Base-by-base conservation (phyloP, 768 basidiomycete species). In the Exidia glandulosa region DNA sequence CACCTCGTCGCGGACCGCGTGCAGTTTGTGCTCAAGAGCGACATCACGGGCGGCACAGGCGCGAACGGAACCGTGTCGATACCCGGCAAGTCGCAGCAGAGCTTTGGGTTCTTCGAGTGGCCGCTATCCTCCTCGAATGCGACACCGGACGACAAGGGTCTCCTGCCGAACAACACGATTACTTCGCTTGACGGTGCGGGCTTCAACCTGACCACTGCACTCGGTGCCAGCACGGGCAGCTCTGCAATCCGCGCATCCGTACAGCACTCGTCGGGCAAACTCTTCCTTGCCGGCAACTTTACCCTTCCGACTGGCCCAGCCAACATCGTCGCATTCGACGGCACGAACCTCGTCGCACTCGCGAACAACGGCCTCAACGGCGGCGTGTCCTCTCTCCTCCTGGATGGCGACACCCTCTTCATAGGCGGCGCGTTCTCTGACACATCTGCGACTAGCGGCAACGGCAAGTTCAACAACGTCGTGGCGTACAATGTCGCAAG, bases 71-170 rank as follows among this genome's bases (percentile, higher is more conserved):
- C 74, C 29, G 66, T 70, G 13, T 34, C 71, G 66, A 30, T 64
- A 64, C 14, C 60, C 63, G 61, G 72, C 70, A 41, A 47, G n/a
- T 69, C 73, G 13, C 75, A 76, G 36, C 75, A 69, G 25, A 84
- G 84, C 2, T 94, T 90, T 67, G 95, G 95, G 13, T 85, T 96
- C 65, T 86, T 90, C 63, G 95, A 98, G 70, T 98, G 89, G 89
- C 83, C 87, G 27, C 73, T 87, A 32, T 73, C 72, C 58, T 69
- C 67, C 23, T 59, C 73, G n/a, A n/a, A n/a, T 1, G 60, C 70
- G 2, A 70, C 73, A 33, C 71, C 78, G 27, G 85, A 90, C 66
- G 86, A 85, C 6, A 83, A 84, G 2, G 73, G 79, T 12, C 69
- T 74, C 2, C 74, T 94, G 47, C 75, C 85, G 1, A 93, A 92